phyloP scores from a whole-genome alignment of 495 filamentous ascomycete genomes.

The Penicillium lividum region DNA sequence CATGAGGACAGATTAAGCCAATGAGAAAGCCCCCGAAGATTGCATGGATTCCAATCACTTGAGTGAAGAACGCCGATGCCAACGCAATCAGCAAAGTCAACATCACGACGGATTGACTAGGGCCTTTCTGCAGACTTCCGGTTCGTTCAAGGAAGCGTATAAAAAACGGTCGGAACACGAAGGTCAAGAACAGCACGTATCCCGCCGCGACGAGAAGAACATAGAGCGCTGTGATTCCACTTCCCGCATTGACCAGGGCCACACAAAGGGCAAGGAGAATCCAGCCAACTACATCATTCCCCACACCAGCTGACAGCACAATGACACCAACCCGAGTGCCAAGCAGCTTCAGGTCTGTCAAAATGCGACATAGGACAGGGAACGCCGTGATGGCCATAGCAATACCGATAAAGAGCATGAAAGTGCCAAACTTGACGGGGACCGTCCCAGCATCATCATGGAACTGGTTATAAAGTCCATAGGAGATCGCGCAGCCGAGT shows the following conservation, averaged over 20 bases:
- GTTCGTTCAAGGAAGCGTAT: conserved; percentile 70
- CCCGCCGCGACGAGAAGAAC: conserved; percentile 76
- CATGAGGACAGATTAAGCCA: conserved; percentile 90
- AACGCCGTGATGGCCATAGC: conserved; percentile 97
- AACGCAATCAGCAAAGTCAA: conserved; percentile 79
- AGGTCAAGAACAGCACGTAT: conserved; percentile 77
- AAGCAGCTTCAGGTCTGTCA: conserved; percentile 89
- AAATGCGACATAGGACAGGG: conserved; percentile 90
- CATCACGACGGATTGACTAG: conserved; percentile 81
- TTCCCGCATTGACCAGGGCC: conserved; percentile 85
- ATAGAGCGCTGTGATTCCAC: conserved; percentile 82
- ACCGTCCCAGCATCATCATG: conserved; percentile 60
- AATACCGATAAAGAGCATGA: conserved; percentile 90
- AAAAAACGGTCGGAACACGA: conserved; percentile 75
- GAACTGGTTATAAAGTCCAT: conserved; percentile 83
- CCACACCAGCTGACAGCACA: conserved; percentile 88
- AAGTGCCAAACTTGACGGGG: conserved; percentile 75
- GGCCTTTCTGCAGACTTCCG: conserved; percentile 84
- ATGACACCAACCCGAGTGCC: conserved; percentile 84
- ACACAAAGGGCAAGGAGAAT: conserved; percentile 92
- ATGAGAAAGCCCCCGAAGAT: conserved; percentile 93
- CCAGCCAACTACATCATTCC: conserved; percentile 96
- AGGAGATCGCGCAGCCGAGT: conserved; percentile 74
- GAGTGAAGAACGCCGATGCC: conserved; percentile 90
- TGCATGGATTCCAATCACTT: conserved; percentile 86